Conservation (phyloP, 2,329 filamentous ascomycete species). For the Aspergillus ochraceus region DNA sequence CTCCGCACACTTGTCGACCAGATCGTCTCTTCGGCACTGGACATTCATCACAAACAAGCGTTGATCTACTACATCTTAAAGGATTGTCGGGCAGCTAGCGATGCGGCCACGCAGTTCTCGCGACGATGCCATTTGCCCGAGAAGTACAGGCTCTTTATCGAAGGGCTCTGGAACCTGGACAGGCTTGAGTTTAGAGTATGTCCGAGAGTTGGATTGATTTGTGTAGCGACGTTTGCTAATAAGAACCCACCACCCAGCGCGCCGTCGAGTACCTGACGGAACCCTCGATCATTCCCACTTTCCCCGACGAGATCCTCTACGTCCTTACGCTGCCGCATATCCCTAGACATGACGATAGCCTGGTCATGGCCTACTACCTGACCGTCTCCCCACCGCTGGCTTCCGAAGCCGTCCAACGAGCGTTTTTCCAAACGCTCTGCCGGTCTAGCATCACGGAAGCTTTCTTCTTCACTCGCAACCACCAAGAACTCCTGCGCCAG, state of each 20-base stretch:
- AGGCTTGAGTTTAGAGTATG: slow-evolving; percentile 64
- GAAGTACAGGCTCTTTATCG: slow-evolving; percentile 78
- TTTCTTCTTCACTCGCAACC: slow-evolving; percentile 69
- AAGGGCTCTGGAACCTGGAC: slow-evolving; percentile 80
- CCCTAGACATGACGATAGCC: slow-evolving; percentile 58
- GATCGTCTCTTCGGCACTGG: slow-evolving; percentile 64
- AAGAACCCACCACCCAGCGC: slow-evolving; percentile 40
- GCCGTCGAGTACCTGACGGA: slow-evolving; percentile 77
- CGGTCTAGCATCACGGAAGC: slow-evolving; percentile 69
- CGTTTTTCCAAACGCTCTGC: slow-evolving; percentile 69
- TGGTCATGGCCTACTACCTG: slow-evolving; percentile 77
- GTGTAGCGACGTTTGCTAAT: slow-evolving; percentile 10
- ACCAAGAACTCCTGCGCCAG: slow-evolving; percentile 62
- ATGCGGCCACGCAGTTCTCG: slow-evolving; percentile 61
- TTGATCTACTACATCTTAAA: slow-evolving; percentile 81
- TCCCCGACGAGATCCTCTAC: slow-evolving; percentile 77
- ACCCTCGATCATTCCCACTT: slow-evolving; percentile 76
- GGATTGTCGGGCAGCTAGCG: slow-evolving; percentile 62
- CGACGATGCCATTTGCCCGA: slow-evolving; percentile 65
- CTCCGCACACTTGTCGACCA: slow-evolving; percentile 69
- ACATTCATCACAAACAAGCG: slow-evolving; percentile 76
- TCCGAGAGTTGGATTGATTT: too few species aligned
- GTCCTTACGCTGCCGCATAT: slow-evolving; percentile 63
- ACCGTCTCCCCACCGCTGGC: slow-evolving; percentile 72
- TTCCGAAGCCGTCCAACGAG: slow-evolving; percentile 59